A percentile compares a stretch with the other conserved stretches of the same genome.
phyloP scores from a whole-genome alignment of 2,329 filamentous ascomycete genomes.

The Aureobasidium namibiae region DNA sequence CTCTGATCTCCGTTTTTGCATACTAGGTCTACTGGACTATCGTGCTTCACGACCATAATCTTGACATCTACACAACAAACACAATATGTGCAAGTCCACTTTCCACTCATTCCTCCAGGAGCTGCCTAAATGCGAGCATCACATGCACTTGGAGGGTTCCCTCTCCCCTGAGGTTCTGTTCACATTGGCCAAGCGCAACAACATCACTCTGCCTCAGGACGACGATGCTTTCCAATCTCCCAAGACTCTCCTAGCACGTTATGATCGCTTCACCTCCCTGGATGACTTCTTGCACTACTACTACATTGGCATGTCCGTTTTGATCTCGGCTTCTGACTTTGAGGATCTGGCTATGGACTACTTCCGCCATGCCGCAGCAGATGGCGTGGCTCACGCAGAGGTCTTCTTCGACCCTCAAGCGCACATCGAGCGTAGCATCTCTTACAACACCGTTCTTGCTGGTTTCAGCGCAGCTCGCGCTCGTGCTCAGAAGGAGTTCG shows the following conservation, averaged over 20 bases:
- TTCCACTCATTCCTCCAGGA: slow-evolving; percentile 53
- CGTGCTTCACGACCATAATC: neutral
- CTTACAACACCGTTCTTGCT: slow-evolving; percentile 54
- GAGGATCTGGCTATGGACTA: slow-evolving; percentile 65
- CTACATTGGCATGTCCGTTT: slow-evolving; percentile 65
- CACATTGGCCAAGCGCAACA: slow-evolving; percentile 58
- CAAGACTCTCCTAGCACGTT: slow-evolving; percentile 53
- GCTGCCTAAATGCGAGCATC: slow-evolving; percentile 74
- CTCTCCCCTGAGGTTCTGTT: slow-evolving; percentile 64
- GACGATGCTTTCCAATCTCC: slow-evolving; percentile 57
- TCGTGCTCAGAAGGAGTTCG: slow-evolving; percentile 54
- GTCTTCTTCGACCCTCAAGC: slow-evolving; percentile 78
- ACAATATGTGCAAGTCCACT: slow-evolving; percentile 39
- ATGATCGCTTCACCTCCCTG: slow-evolving; percentile 59
- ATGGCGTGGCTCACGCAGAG: slow-evolving; percentile 65
- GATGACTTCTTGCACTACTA: slow-evolving; percentile 75
- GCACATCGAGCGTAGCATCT: slow-evolving; percentile 56
- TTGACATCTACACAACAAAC: neutral
- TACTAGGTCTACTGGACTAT: neutral
- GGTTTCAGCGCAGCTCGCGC: slow-evolving; percentile 55
- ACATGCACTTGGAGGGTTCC: slow-evolving; percentile 71
- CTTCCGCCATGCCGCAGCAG: slow-evolving; percentile 54
- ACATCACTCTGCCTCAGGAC: slow-evolving; percentile 46
- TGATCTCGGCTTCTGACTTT: slow-evolving; percentile 59
- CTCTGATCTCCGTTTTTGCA: neutral